These are phyloP conservation scores for Gossypium thurberi DNA, from an alignment of 345 rosid species.

Conservation along the genomic window DNA sequence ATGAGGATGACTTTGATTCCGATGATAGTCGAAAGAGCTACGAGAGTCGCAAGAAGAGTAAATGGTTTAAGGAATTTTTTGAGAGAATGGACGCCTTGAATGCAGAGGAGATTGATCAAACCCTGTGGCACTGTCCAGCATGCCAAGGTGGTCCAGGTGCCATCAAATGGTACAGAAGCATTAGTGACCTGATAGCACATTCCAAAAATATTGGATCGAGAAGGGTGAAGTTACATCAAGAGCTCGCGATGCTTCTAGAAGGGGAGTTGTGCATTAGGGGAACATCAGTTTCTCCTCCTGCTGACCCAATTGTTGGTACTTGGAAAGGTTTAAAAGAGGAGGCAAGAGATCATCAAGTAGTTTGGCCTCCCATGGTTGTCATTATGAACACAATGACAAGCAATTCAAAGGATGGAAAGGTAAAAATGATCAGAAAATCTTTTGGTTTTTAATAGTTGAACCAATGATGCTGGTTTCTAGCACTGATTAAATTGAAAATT, in stretches of 20 bases:
- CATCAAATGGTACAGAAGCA: slow-evolving; percentile 11
- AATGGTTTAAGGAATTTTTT: slow-evolving; percentile 11
- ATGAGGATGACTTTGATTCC: slow-evolving; percentile 3
- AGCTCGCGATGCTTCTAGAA: slow-evolving; percentile 6
- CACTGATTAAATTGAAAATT: not conserved
- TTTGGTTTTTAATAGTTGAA: not conserved
- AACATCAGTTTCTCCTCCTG: not conserved
- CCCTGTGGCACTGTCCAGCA: slow-evolving; percentile 15
- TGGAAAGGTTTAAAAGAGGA: slow-evolving; percentile 16
- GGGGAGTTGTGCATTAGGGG: not conserved
- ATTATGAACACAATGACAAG: slow-evolving; percentile 12
- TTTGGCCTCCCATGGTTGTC: slow-evolving; percentile 21
- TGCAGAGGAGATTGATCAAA: not conserved
- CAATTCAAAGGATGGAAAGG: not conserved
- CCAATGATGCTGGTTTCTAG: not conserved
- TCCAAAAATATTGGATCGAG: slow-evolving; percentile 6
- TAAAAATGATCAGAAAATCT: not conserved
- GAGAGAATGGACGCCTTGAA: slow-evolving; percentile 2
- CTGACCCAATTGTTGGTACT: not conserved
- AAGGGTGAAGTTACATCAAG: slow-evolving; percentile 9
- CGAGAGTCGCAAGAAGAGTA: slow-evolving; percentile 6
- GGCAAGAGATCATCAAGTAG: slow-evolving; percentile 2
- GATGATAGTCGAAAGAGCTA: slow-evolving; percentile 4
- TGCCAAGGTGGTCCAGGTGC: slow-evolving; percentile 14
- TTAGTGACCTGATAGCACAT: slow-evolving; percentile 5